phyloP scores from a whole-genome alignment of 1,284 basidiomycete genomes.

The Golubevia sp. region DNA sequence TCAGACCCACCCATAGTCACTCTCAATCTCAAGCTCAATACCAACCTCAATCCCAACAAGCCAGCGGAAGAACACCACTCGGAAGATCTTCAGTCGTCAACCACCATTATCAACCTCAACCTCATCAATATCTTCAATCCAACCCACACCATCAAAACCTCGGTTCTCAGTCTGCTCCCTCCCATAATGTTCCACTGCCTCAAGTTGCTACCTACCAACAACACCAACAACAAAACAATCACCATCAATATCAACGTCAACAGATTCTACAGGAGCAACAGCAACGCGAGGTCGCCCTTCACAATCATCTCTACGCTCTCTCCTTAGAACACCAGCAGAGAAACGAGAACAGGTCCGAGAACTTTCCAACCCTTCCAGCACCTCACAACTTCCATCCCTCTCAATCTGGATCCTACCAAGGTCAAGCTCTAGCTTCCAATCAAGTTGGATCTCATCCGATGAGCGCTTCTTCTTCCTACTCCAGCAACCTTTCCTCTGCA shows the following conservation, averaged over 20 bases:
- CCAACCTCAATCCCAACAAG: not conserved
- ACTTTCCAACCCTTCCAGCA: not conserved
- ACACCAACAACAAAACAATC: not conserved
- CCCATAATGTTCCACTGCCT: conserved; percentile 21
- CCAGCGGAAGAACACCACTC: not conserved
- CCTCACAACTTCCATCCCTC: not conserved
- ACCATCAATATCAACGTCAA: not conserved
- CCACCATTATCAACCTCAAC: conserved; percentile 1
- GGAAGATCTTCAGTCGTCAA: not conserved
- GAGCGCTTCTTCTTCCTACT: not conserved
- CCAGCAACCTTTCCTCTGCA: not conserved
- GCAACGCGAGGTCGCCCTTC: not conserved
- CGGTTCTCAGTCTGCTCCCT: conserved; percentile 14
- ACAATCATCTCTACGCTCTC: not conserved
- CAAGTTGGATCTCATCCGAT: not conserved
- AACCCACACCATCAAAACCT: not conserved
- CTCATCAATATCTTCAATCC: not conserved
- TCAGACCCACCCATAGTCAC: not conserved
- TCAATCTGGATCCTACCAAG: not conserved
- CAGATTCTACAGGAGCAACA: not conserved
- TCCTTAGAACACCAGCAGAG: not conserved
- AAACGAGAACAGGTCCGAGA: not conserved
- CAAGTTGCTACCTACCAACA: not conserved
- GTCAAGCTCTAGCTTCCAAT: not conserved
- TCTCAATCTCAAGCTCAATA: not conserved